Evolutionary conservation across 805 yeast genomes (phyloP).

Genomic region (Candida argentea): DNA sequence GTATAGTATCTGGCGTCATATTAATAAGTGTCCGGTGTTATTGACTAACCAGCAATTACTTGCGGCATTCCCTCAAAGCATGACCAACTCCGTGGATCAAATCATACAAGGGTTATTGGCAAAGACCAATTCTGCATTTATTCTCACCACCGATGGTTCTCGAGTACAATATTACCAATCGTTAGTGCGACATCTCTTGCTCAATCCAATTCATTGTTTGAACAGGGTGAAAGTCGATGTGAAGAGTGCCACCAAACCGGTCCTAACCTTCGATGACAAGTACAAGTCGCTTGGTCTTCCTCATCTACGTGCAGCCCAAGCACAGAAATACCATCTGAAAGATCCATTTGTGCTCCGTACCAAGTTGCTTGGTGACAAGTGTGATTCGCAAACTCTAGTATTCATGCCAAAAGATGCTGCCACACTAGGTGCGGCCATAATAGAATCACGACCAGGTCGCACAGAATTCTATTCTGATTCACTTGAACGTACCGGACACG

Average conservation of each 20-base stretch:
- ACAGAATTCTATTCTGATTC: too few species aligned
- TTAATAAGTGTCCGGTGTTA: conserved; percentile 7
- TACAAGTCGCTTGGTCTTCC: too few species aligned
- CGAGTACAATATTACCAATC: conserved; percentile 6
- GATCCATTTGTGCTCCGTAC: conserved; percentile 7
- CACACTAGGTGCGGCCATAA: conserved; percentile 2
- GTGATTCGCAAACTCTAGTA: conserved; percentile 4
- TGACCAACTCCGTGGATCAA: not conserved
- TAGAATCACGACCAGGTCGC: too few species aligned
- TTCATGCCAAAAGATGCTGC: conserved; percentile 5
- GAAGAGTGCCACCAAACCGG: conserved; percentile 3
- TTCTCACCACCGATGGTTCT: conserved; percentile 3
- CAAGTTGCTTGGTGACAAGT: conserved; percentile 2
- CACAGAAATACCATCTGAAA: conserved; percentile 2
- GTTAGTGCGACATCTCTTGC: conserved; percentile 7
- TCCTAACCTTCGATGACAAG: conserved; percentile 4
- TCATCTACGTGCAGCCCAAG: conserved; percentile 2
- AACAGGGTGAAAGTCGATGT: conserved; percentile 6
- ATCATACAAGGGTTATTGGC: not conserved
- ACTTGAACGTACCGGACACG: too few species aligned
- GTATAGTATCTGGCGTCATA: conserved; percentile 5
- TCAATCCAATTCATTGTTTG: conserved; percentile 6
- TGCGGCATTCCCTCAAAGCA: not conserved
- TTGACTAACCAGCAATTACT: conserved; percentile 3
- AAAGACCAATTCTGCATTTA: conserved; percentile 6